phyloP scores from a whole-genome alignment of 2,329 filamentous ascomycete species.

The Claviceps sp. region DNA sequence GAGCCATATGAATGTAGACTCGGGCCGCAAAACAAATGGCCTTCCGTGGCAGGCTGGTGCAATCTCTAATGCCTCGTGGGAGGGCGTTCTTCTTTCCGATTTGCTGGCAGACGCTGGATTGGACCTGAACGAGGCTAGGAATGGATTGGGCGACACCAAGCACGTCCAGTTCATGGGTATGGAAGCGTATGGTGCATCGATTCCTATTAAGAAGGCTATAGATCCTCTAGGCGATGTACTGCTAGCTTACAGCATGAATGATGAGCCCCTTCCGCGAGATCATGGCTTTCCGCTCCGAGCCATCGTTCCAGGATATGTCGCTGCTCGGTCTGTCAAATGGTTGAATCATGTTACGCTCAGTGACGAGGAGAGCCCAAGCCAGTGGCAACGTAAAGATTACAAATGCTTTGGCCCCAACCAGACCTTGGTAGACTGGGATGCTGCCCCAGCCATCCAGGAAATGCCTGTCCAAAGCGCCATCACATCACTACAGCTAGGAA shows the following conservation, averaged over 20 bases:
- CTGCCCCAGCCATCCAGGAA: slow-evolving; percentile 51
- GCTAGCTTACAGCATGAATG: slow-evolving; percentile 56
- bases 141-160: slow-evolving; percentile 24
- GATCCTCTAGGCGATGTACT: slow-evolving; percentile 51
- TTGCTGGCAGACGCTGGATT: slow-evolving; percentile 44
- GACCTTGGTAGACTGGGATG: slow-evolving; percentile 45
- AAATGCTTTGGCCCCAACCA: slow-evolving; percentile 56
- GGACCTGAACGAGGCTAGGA: slow-evolving; percentile 22
- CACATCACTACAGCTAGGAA: slow-evolving; percentile 33
- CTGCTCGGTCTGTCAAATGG: slow-evolving; percentile 58
- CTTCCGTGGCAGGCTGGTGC: slow-evolving; percentile 46
- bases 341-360: slow-evolving; percentile 48
- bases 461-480: slow-evolving; percentile 57
- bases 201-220: slow-evolving; percentile 43
- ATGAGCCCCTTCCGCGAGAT: slow-evolving; percentile 44
- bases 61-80: slow-evolving; percentile 47
- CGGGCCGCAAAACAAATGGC: slow-evolving; percentile 35
- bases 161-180: slow-evolving; percentile 46
- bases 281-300: slow-evolving; percentile 53
- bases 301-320: slow-evolving; percentile 52
- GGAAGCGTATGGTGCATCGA: slow-evolving; percentile 48
- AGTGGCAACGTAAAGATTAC: slow-evolving; percentile 56
- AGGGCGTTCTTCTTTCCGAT: slow-evolving; percentile 41
- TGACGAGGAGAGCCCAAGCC: slow-evolving; percentile 50
- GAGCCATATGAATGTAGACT: slow-evolving; percentile 40